Percentiles rank a stretch among this genome's conserved stretches.
Evolutionary conservation across 768 basidiomycete genomes (phyloP).

Genomic region (Chlorophyllum brunneum): DNA sequence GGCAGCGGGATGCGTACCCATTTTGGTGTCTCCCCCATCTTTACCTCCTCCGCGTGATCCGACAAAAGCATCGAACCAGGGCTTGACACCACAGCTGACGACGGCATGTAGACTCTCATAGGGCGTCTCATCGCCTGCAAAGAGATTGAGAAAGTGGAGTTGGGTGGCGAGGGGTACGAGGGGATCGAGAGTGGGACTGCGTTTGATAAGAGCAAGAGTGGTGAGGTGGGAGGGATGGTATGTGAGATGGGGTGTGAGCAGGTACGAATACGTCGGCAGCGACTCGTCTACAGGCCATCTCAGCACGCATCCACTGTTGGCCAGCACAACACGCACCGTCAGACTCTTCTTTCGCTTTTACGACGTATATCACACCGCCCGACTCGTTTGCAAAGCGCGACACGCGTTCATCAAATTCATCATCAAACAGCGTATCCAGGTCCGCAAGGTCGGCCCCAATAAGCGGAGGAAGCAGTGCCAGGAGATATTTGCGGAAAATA

Average conservation of each 20-base stretch:
- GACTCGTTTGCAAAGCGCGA: conserved; percentile 72
- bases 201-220: conserved; percentile 94
- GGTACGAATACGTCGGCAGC: conserved; percentile 59
- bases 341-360: conserved; percentile 70
- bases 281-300: conserved; percentile 53
- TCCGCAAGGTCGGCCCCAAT: conserved; percentile 70
- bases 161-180: conserved; percentile 77
- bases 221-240: conserved; percentile 78
- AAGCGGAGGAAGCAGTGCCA: conserved; percentile 71
- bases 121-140: conserved; percentile 83
- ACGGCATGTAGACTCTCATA: conserved; percentile 96
- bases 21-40: conserved; percentile 73
- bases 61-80: conserved; percentile 98
- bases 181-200: conserved; percentile 77
- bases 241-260: conserved; percentile 67
- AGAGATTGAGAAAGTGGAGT: conserved; percentile 89
- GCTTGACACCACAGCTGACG: conserved; percentile 93
- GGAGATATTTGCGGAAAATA: conserved; percentile 68
- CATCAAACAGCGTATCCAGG: conserved; percentile 64
- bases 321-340: conserved; percentile 49
- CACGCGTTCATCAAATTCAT: conserved; percentile 73
- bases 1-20: conserved; percentile 62
- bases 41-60: conserved; percentile 75
- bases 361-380: conserved; percentile 76
- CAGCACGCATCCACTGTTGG: conserved; percentile 10